Evolutionary conservation across 2,329 filamentous ascomycete species (phyloP).

Genomic region (Sporothrix brunneoviolacea): DNA sequence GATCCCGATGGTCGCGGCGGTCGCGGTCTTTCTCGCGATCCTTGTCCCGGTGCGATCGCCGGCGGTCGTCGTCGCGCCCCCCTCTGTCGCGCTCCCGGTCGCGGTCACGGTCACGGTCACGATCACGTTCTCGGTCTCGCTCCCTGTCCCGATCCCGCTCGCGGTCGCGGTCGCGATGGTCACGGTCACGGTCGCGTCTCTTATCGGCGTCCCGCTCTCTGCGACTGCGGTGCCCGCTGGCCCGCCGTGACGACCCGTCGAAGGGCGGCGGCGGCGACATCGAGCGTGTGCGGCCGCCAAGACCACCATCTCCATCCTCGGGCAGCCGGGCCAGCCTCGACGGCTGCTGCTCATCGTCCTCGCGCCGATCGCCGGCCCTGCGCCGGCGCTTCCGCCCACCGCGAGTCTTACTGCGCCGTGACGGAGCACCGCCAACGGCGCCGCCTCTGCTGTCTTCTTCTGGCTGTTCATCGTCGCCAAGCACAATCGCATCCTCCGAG

Average conservation of each 20-base stretch:
- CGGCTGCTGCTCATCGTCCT: background rate
- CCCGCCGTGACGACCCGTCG: slow-evolving; percentile 7
- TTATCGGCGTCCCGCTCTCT: slow-evolving; percentile 11
- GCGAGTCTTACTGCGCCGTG: slow-evolving; percentile 16
- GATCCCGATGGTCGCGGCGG: slow-evolving; percentile 24
- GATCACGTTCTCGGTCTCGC: slow-evolving; percentile 15
- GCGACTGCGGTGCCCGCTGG: slow-evolving; percentile 10
- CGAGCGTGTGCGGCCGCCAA: slow-evolving; percentile 5
- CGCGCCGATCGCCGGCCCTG: background rate
- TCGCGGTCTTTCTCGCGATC: slow-evolving; percentile 9
- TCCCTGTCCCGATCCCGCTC: slow-evolving; percentile 21
- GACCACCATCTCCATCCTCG: background rate
- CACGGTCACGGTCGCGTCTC: slow-evolving; percentile 30
- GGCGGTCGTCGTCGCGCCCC: too few relatives aligned
- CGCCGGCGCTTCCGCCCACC: slow-evolving; percentile 12
- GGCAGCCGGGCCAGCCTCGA: background rate
- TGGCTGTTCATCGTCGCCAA: background rate
- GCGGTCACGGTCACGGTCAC: slow-evolving; percentile 7
- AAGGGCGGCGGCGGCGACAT: slow-evolving; percentile 14
- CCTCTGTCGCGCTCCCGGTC: slow-evolving; percentile 10
- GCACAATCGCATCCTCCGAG: slow-evolving; percentile 2
- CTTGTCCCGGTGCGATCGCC: slow-evolving; percentile 1
- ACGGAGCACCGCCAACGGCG: background rate
- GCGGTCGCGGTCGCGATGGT: slow-evolving; percentile 11
- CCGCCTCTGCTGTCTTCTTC: background rate